These are phyloP conservation scores for Scedosporium aurantiacum DNA, from an alignment of 2,329 filamentous ascomycete species.

Conservation along the genomic window DNA sequence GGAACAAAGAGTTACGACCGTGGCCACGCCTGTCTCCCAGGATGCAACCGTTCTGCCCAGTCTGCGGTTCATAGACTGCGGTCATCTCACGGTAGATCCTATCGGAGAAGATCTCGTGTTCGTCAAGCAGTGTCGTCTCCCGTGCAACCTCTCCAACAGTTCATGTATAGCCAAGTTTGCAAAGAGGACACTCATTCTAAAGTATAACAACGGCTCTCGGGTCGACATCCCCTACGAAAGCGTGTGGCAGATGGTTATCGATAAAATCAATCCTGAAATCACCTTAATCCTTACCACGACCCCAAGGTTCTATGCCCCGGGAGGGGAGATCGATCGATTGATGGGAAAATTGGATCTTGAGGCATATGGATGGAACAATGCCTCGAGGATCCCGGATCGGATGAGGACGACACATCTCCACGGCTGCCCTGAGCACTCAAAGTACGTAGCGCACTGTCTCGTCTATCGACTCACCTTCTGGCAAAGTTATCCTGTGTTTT, in stretches of 20 bases:
- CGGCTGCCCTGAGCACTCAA: not conserved
- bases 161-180: conserved; percentile 27
- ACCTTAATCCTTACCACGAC: conserved; percentile 40
- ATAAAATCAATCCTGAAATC: conserved; percentile 24
- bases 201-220: conserved; percentile 14
- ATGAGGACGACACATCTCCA: not conserved
- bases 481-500: not conserved
- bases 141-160: conserved; percentile 18
- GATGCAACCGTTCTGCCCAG: conserved; percentile 11
- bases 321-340: conserved; percentile 1
- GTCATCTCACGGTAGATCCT: conserved; percentile 32
- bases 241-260: conserved; percentile 31
- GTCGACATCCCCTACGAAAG: conserved; percentile 39
- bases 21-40: conserved; percentile 13
- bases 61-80: conserved; percentile 26
- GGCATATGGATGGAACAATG: not conserved
- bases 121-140: conserved; percentile 25
- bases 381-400: not conserved
- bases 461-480: conserved; percentile 1
- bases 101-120: conserved; percentile 26
- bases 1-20: conserved; percentile 3
- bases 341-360: not conserved
- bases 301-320: conserved; percentile 34
- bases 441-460: not conserved
- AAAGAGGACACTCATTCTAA: conserved; percentile 29